phyloP scores from a whole-genome alignment of 108 stramenopile genomes.

The Cylindrotheca fusiformis region DNA sequence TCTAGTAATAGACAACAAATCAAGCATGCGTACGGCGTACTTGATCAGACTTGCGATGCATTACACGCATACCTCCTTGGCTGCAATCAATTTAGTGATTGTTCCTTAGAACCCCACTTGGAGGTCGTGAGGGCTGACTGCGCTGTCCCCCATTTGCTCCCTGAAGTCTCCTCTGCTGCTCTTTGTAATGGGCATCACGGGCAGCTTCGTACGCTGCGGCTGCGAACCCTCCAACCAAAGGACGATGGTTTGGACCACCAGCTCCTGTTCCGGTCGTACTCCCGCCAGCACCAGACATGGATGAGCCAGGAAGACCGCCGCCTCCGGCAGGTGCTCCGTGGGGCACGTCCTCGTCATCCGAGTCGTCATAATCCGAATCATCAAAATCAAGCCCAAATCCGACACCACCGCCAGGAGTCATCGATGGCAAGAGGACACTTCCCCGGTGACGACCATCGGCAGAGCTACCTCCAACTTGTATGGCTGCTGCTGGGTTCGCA shows the following conservation, averaged over 20 bases:
- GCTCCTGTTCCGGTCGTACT: constrained; percentile 2
- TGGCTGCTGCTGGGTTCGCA: constrained; percentile 22
- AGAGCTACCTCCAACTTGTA: constrained; percentile 3
- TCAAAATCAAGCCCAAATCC: constrained; percentile 52
- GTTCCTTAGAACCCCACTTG: no score
- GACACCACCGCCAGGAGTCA: constrained; percentile 51
- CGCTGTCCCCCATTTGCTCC: constrained; percentile 9
- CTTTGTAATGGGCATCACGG: constrained; percentile 49
- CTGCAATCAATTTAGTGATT: no score
- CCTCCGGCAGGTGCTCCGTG: constrained; percentile 13
- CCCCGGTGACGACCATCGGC: constrained; percentile 17
- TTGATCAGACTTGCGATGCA: no score
- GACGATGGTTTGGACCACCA: constrained; percentile 61
- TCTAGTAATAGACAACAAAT: no score
- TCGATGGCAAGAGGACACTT: constrained; percentile 33
- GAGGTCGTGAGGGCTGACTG: neutral
- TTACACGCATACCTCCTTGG: no score
- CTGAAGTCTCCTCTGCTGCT: constrained; percentile 24
- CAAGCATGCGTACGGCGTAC: no score
- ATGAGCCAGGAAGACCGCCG: constrained; percentile 11
- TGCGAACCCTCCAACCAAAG: constrained; percentile 82
- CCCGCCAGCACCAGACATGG: constrained; percentile 25
- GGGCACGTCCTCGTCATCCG: constrained; percentile 45
- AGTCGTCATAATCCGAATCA: constrained; percentile 56
- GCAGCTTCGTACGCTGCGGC: constrained; percentile 86